phyloP scores from a whole-genome alignment of 2,329 filamentous ascomycete species.

The Coniochaeta prunicola region DNA sequence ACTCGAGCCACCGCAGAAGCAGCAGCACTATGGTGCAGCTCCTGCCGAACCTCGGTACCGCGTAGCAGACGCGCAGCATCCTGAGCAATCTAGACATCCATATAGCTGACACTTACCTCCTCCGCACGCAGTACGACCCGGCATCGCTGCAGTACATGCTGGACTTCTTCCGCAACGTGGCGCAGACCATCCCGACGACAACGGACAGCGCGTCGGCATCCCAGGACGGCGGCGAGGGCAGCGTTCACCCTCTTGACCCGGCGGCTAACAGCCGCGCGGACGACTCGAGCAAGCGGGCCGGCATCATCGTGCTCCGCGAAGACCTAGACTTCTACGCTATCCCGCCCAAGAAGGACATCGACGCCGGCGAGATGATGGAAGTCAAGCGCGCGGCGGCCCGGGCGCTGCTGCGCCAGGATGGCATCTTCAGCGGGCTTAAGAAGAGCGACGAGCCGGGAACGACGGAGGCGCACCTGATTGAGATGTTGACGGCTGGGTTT shows the following conservation, averaged over 20 bases:
- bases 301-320: conserved; percentile 93
- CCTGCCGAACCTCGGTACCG: neutral
- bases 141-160: conserved; percentile 97
- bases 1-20: neutral
- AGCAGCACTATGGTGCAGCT: neutral
- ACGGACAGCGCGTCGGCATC: conserved; percentile 47
- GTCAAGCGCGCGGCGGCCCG: conserved; percentile 88
- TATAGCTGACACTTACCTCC: conserved; percentile 31
- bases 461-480: conserved; percentile 95
- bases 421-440: conserved; percentile 92
- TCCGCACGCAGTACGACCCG: conserved; percentile 74
- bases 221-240: conserved; percentile 40
- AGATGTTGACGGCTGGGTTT: conserved; percentile 99
- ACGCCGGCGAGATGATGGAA: conserved; percentile 85
- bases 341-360: conserved; percentile 76
- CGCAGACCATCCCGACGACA: conserved; percentile 84
- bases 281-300: conserved; percentile 84
- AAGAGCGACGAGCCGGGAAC: conserved; percentile 94
- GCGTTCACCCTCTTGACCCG: conserved; percentile 62
- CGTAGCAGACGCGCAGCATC: conserved; percentile 19
- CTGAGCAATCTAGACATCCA: conserved; percentile 31
- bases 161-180: conserved; percentile 93
- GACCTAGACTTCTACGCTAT: conserved; percentile 98
- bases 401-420: conserved; percentile 80
- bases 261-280: conserved; percentile 21